These are phyloP conservation scores for Symbiodinium pilosum DNA, from an alignment of 73 alveolate species.

Conservation along the genomic window DNA sequence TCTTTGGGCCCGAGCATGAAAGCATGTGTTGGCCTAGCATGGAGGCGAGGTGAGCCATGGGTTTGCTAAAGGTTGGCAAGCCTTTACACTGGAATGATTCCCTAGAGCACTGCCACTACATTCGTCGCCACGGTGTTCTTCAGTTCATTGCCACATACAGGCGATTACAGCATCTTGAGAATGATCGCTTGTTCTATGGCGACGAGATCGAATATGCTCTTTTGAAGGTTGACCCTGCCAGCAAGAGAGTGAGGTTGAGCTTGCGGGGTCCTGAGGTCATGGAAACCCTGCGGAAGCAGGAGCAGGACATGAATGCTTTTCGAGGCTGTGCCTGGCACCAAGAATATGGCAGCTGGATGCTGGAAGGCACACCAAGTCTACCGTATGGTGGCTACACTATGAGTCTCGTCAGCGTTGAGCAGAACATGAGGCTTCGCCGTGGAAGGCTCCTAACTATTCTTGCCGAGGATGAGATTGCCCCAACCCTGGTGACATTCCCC, in stretches of 20 bases:
- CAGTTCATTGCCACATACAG: slow-evolving; percentile 70
- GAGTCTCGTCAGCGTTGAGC: slow-evolving; percentile 70
- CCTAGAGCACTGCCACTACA: slow-evolving; percentile 81
- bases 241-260: slow-evolving; percentile 34
- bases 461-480: slow-evolving; percentile 47
- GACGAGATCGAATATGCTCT: slow-evolving; percentile 73
- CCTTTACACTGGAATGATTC: slow-evolving; percentile 88
- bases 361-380: slow-evolving; percentile 73
- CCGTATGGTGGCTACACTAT: slow-evolving; percentile 94
- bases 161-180: slow-evolving; percentile 43
- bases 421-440: slow-evolving; percentile 81
- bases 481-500: slow-evolving; percentile 82
- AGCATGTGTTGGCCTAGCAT: no score
- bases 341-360: slow-evolving; percentile 90
- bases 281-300: slow-evolving; percentile 55
- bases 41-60: slow-evolving; percentile 19
- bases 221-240: slow-evolving; percentile 31
- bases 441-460: slow-evolving; percentile 51
- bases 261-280: slow-evolving; percentile 76
- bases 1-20: no score
- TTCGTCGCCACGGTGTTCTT: slow-evolving; percentile 65
- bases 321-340: slow-evolving; percentile 92
- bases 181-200: slow-evolving; percentile 79
- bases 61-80: slow-evolving; percentile 55
- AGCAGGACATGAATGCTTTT: slow-evolving; percentile 88